Evolutionary conservation across 345 rosid genomes (phyloP), one percentile per base, ranked within the genome.

Genomic region (Microcos paniculata): DNA sequence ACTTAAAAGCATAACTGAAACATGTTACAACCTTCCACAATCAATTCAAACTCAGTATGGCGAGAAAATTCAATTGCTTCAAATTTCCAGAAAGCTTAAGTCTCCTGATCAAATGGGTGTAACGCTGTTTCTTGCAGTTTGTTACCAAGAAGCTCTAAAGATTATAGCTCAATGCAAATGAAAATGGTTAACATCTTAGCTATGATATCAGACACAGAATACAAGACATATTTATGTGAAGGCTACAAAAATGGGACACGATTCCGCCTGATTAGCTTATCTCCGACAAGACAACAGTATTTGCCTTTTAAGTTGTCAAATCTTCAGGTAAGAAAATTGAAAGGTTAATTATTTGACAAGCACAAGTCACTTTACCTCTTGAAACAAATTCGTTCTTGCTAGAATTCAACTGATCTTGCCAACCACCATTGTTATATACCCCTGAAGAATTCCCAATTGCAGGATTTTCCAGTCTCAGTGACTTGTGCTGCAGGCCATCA

Each of bases 391-490:
- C 88, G 74, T 87, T 92, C 28, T 85, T 73, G 56, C 82, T 85
- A 46, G 75, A 79, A 82, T 55, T 55, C 52, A 90, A 85, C 77
- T 86, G 88, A 43, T 88, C 88, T 78, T 84, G 87, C 93, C 94
- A 87, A 79, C 92, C 88, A 80, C 88, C 68, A 69, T 85, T 89
- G 6, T 23, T 51, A 51, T 82, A 76, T 58, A 76, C 77, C 53
- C 87, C 89, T 57, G 90, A 85, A 33, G 90, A 84, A 48, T 90
- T 91, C 67, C 90, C 90, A 56, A 80, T 78, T 8, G 89, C 90
- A 78, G 92, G 95, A 83, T 92, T 91, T 83, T 91, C 83, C 88
- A 89, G 87, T n/a, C 96, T 92, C 21, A 82, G 85, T 8, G 91
- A 79, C 26, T 92, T 93, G 70, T 84, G 89, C 82, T 85, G 82